Evolutionary conservation across 106 monocot genomes (phyloP), one percentile per base, ranked within the genome.

Genomic region (Allium sativum): DNA sequence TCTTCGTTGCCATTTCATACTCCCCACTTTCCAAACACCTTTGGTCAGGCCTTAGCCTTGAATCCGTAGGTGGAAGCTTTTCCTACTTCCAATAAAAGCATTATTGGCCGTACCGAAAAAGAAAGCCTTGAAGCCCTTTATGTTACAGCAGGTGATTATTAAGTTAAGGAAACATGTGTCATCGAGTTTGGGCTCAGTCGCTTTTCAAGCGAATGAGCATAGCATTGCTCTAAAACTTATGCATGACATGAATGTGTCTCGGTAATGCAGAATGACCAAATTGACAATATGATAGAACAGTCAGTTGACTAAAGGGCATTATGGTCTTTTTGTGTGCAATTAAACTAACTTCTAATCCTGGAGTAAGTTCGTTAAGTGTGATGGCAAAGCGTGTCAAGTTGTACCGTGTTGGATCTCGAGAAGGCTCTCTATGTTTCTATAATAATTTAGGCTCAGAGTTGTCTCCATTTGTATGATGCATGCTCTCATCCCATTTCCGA

Each of bases 401-500:
- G 74, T 99, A 99, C 58, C 98, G 71, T 31, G 98, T 99, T 5
- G 88, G 85, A 61, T 70, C 70, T 17, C 61, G 69, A 40, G 98
- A 52, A 65, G 92, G 98, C 50, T 72, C 85, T 40, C 76, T 82
- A 14, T 92, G 69, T 56, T 74, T 99, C 98, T 92, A 99, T 40
- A 99, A 60, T 4, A 85, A n/a, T 3, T 18, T 60, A 11, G 92
- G 74, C 20, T 77, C 84, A 12, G 98, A 76, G 57, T 45, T 70
- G 71, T 95, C 83, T 40, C 90, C 89, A 65, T 58, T 62, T 48
- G 86, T 76, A 66, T 77, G 90, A 78, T 84, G 73, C 81, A 90
- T 84, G 74, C 86, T 84, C 53, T 95, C 94, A 65, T 95, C 94
- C 94, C 94, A 95, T 68, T 95, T 95, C 94, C 94, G 77, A 90